phyloP scores from a whole-genome alignment of 2,329 filamentous ascomycete genomes.

The Grosmannia clavigera region DNA sequence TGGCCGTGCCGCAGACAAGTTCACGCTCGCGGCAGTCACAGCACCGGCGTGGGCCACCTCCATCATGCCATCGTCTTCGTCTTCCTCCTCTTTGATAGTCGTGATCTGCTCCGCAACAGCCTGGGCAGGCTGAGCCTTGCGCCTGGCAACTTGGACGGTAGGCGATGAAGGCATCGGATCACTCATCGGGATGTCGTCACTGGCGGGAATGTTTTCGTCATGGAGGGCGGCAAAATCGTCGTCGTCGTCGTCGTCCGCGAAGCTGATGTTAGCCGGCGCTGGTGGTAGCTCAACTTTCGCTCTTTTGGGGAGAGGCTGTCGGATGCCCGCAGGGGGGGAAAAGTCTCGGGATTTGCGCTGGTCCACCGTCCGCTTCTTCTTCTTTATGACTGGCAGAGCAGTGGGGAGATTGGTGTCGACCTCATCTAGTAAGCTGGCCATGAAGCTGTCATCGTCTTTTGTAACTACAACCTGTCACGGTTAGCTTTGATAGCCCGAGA shows the following conservation, averaged over 20 bases:
- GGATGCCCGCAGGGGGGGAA: conserved; percentile 55
- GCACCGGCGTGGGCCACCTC: conserved; percentile 70
- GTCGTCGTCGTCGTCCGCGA: conserved; percentile 38
- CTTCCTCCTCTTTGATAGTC: conserved; percentile 24
- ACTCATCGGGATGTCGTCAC: conserved; percentile 58
- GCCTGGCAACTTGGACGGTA: conserved; percentile 61
- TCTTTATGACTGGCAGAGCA: conserved; percentile 43
- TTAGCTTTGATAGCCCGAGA: conserved; percentile 6
- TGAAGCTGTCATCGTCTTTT: conserved; percentile 79
- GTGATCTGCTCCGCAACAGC: background rate
- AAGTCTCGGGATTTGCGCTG: conserved; percentile 64
- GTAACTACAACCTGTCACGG: conserved; percentile 56
- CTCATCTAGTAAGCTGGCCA: conserved; percentile 72
- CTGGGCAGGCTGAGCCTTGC: conserved; percentile 39
- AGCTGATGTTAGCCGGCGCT: conserved; percentile 36
- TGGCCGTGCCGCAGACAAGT: conserved; percentile 70
- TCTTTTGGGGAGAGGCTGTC: conserved; percentile 42
- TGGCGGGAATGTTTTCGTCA: conserved; percentile 24
- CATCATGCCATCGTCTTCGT: conserved; percentile 68
- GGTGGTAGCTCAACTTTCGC: conserved; percentile 39
- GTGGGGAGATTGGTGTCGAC: conserved; percentile 63
- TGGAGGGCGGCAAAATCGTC: conserved; percentile 21
- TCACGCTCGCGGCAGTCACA: conserved; percentile 59
- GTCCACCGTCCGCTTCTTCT: conserved; percentile 58
- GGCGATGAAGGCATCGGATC: conserved; percentile 80